Percentiles rank a stretch among this genome's conserved stretches.
Evolutionary conservation across 164 flowering plant species (phyloP).

Genomic region (Aristolochia fimbriata): DNA sequence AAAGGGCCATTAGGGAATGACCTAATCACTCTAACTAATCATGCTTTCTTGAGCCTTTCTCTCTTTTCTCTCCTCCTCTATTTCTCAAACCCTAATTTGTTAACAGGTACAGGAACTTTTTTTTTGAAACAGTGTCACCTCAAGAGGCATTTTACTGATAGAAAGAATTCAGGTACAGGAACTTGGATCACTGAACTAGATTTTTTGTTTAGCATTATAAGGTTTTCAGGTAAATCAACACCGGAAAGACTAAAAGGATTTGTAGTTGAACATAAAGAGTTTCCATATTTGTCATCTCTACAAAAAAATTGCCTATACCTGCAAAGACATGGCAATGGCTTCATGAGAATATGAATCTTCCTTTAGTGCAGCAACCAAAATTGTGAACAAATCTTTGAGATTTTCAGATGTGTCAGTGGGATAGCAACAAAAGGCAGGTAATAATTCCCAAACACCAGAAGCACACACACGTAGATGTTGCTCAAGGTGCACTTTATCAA

Average conservation of each 20-base stretch:
- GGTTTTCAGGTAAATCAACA: no score
- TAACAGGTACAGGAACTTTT: no score
- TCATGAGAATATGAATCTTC: conserved; percentile 44
- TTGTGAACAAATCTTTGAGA: conserved; percentile 33
- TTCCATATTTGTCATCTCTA: not conserved
- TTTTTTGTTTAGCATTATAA: no score
- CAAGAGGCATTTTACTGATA: no score
- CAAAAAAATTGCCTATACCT: conserved; percentile 28
- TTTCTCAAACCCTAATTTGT: no score
- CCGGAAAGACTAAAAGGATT: not conserved
- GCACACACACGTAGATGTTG: conserved; percentile 49
- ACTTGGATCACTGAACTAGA: no score
- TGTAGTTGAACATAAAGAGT: not conserved
- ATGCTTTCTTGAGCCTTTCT: no score
- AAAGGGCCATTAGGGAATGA: no score
- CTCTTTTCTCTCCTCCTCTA: no score
- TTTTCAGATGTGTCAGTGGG: conserved; percentile 50
- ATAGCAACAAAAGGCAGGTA: conserved; percentile 69
- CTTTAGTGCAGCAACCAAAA: conserved; percentile 35
- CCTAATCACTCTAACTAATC: no score
- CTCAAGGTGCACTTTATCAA: conserved; percentile 32
- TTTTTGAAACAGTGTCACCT: no score
- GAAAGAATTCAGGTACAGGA: no score
- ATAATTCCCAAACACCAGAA: conserved; percentile 50
- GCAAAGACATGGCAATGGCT: conserved; percentile 45